Evolutionary conservation across 192 early-diverging fungal genomes (phyloP), one percentile per base, ranked within the genome.

Genomic region (Umbelopsis isabellina): DNA sequence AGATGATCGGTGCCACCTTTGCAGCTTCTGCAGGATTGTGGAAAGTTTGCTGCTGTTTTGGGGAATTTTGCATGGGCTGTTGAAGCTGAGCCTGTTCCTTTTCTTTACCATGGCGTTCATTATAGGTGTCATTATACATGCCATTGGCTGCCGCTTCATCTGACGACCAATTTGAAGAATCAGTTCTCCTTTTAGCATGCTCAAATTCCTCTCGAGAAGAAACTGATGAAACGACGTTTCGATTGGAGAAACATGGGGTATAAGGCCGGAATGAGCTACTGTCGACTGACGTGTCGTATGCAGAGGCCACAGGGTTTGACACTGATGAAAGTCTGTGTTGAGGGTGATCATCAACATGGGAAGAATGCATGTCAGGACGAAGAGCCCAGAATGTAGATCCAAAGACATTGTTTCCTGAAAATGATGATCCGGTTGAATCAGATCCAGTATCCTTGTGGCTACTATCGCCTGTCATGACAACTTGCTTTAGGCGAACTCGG

Each of bases 1-100:
- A 74, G 21, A 74, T 74, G 41, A 74, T 48, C 2, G 73, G 73
- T 46, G 67, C 73, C 15, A 48, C 66, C 18, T 74, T 46, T 25
- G 49, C 49, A 27, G 47, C 37, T 3, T 58, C 50, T 22, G 44
- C 66, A 20, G 46, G 46, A 9, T 41, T 49, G 13, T 52, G 20
- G 3, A 25, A n/a, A 18, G 51, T 15, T 30, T 30, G 37, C 37
- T 41, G 37, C 6, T 41, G 46, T 21, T 69, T 44, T 23, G 30
- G 22, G 2, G 49, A 53, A 23, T 55, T 35, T 16, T 49, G 55
- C 15, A 41, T 41, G 37, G 53, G 44, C 22, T 27, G 48, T 2
- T 55, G 67, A 18, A 67, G 25, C 4, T 27, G 44, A 6, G 67
- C 66, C 2, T 13, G 51, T 0, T 65, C 65, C 23, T 23, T 49